A percentile compares a stretch with the other conserved stretches of the same genome.
Conservation (phyloP, 192 early-diverging fungal genomes). For the Backusella liffmaniae region DNA sequence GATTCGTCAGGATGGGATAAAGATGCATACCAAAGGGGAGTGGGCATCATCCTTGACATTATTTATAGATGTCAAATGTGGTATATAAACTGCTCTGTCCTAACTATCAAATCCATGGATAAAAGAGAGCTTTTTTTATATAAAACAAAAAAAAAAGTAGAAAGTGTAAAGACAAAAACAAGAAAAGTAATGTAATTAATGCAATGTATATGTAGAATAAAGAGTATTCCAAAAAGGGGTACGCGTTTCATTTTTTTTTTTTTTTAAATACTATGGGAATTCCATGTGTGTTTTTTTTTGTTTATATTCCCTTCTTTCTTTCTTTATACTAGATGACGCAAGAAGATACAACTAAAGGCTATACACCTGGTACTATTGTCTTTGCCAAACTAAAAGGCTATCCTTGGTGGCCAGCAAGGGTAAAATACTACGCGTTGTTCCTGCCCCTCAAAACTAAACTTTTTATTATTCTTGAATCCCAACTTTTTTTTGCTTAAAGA, state of each 20-base stretch:
- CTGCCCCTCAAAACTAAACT: background rate
- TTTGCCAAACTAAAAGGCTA: slow-evolving; percentile 62
- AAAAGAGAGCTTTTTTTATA: too few relatives aligned
- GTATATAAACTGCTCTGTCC: too few relatives aligned
- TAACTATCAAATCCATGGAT: too few relatives aligned
- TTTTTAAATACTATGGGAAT: background rate
- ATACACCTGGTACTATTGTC: slow-evolving; percentile 52
- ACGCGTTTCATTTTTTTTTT: slow-evolving; percentile 3
- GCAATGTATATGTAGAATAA: background rate
- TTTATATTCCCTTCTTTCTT: background rate
- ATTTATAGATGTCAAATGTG: background rate
- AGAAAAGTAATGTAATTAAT: too few relatives aligned
- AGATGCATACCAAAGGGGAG: background rate
- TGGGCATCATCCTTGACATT: background rate
- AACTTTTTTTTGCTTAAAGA: background rate
- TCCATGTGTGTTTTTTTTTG: background rate
- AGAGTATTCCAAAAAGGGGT: background rate
- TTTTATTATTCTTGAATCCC: background rate
- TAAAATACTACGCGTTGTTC: background rate
- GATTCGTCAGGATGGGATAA: background rate
- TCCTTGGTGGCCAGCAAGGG: slow-evolving; percentile 64
- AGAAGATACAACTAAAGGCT: slow-evolving; percentile 1
- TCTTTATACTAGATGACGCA: background rate
- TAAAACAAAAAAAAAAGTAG: too few relatives aligned
- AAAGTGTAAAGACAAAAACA: too few relatives aligned